Evolutionary conservation across 2,329 filamentous ascomycete species (phyloP).

Genomic region (Cercospora sojina): DNA sequence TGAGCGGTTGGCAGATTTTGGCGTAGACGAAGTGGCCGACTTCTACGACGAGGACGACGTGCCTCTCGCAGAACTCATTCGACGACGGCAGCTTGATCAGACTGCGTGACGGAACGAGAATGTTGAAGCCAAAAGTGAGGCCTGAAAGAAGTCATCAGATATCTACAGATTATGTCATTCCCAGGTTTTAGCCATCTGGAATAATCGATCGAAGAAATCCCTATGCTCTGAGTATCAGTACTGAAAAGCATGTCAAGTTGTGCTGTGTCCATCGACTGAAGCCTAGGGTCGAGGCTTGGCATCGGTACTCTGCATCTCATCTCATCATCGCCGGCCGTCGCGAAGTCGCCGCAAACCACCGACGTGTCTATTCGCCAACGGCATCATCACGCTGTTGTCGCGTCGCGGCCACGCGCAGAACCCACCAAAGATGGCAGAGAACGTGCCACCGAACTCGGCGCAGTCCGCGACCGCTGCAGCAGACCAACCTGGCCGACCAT

Average conservation of each 20-base stretch:
- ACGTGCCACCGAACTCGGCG: slow-evolving; percentile 41
- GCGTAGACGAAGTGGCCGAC: slow-evolving; percentile 74
- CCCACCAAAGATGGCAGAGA: slow-evolving; percentile 49
- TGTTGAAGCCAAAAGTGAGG: neutral
- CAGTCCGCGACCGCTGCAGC: slow-evolving; percentile 35
- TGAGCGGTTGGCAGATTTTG: slow-evolving; percentile 71
- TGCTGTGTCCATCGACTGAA: neutral
- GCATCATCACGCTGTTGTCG: neutral
- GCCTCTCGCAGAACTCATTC: slow-evolving; percentile 66
- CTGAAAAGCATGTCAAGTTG: neutral
- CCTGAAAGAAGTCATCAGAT: neutral
- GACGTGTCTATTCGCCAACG: neutral
- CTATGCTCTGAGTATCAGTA: neutral
- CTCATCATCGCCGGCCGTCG: neutral
- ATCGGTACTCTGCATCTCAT: neutral
- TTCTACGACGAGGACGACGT: slow-evolving; percentile 67
- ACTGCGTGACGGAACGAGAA: neutral
- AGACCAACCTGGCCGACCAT: slow-evolving; percentile 53
- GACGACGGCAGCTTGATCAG: slow-evolving; percentile 44
- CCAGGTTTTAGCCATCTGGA: neutral
- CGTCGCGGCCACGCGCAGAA: neutral
- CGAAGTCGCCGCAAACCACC: neutral
- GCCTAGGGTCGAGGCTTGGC: neutral
- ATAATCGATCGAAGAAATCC: neutral
- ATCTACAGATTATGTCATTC: neutral